Evolutionary conservation across 2,329 filamentous ascomycete species (phyloP).

Genomic region (Thielaviopsis ethacetica): DNA sequence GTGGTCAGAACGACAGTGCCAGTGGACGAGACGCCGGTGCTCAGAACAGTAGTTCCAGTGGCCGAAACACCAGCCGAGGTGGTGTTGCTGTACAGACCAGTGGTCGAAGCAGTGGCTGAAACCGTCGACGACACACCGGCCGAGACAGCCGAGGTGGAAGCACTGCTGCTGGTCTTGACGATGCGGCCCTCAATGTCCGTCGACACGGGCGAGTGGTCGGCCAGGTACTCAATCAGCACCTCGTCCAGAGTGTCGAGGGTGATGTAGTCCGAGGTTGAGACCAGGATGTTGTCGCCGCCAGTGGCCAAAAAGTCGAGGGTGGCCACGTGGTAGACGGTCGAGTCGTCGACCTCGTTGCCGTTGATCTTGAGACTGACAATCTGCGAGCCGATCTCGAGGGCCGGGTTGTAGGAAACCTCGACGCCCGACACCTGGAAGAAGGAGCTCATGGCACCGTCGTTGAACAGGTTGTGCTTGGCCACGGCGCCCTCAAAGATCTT

Average conservation of each 20-base stretch:
- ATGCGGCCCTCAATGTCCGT: slow-evolving; percentile 33
- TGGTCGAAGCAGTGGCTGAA: neutral
- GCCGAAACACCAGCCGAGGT: neutral
- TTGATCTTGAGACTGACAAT: slow-evolving; percentile 37
- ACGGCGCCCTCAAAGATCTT: slow-evolving; percentile 43
- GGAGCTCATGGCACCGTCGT: slow-evolving; percentile 34
- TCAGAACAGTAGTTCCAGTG: neutral
- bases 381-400: slow-evolving; percentile 29
- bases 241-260: slow-evolving; percentile 37
- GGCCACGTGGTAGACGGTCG: slow-evolving; percentile 36
- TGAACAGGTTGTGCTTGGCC: slow-evolving; percentile 36
- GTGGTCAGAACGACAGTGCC: neutral
- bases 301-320: slow-evolving; percentile 47
- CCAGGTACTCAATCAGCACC: slow-evolving; percentile 34
- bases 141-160: neutral
- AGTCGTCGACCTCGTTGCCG: slow-evolving; percentile 26
- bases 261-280: slow-evolving; percentile 21
- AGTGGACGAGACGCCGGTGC: neutral
- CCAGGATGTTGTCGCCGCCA: slow-evolving; percentile 46
- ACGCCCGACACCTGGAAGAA: slow-evolving; percentile 46
- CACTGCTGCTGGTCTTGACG: neutral
- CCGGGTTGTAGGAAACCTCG: slow-evolving; percentile 39
- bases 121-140: neutral
- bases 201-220: slow-evolving; percentile 30
- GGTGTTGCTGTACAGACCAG: neutral